These are phyloP conservation scores for Tephrocybe sp. DNA, from an alignment of 768 basidiomycete genomes.

Conservation along the genomic window DNA sequence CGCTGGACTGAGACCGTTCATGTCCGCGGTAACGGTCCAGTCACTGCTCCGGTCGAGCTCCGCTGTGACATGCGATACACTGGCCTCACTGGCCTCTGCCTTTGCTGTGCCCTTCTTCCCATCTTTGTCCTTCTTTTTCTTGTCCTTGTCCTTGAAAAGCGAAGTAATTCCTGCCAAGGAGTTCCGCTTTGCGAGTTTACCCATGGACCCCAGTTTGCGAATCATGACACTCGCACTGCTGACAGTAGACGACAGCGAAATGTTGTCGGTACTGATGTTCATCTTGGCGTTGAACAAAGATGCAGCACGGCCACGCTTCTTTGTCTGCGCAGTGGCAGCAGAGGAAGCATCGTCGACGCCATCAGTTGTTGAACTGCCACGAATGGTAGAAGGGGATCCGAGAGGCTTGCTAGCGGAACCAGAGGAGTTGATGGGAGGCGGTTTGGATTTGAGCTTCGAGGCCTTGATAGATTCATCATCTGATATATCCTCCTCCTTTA, in stretches of 20 bases:
- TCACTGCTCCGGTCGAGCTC: slow-evolving; percentile 74
- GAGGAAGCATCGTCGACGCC: slow-evolving; percentile 39
- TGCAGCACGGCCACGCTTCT: slow-evolving; percentile 72
- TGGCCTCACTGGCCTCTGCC: slow-evolving; percentile 57
- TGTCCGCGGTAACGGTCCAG: slow-evolving; percentile 54
- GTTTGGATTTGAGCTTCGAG: slow-evolving; percentile 35
- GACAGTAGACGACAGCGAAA: slow-evolving; percentile 92
- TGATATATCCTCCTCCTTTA: slow-evolving; percentile 58
- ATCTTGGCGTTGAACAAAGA: slow-evolving; percentile 84
- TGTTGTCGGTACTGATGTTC: slow-evolving; percentile 91
- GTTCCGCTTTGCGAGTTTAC: slow-evolving; percentile 84
- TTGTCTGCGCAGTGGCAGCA: slow-evolving; percentile 47
- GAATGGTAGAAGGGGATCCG: slow-evolving; percentile 12
- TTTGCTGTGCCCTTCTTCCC: slow-evolving; percentile 49
- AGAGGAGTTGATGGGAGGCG: slow-evolving; percentile 24
- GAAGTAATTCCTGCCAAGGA: slow-evolving; percentile 89
- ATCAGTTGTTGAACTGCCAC: slow-evolving; percentile 29
- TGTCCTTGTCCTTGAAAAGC: slow-evolving; percentile 87
- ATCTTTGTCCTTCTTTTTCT: slow-evolving; percentile 46
- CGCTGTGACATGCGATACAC: slow-evolving; percentile 78
- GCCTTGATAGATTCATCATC: slow-evolving; percentile 38
- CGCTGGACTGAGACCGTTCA: slow-evolving; percentile 84
- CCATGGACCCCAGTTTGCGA: slow-evolving; percentile 89
- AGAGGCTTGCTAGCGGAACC: slow-evolving; percentile 25
- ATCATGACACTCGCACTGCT: slow-evolving; percentile 96